A percentile compares a stretch with the other conserved stretches of the same genome.
Conservation (phyloP, 2,329 filamentous ascomycete species). For the Aureobasidium sp. region DNA sequence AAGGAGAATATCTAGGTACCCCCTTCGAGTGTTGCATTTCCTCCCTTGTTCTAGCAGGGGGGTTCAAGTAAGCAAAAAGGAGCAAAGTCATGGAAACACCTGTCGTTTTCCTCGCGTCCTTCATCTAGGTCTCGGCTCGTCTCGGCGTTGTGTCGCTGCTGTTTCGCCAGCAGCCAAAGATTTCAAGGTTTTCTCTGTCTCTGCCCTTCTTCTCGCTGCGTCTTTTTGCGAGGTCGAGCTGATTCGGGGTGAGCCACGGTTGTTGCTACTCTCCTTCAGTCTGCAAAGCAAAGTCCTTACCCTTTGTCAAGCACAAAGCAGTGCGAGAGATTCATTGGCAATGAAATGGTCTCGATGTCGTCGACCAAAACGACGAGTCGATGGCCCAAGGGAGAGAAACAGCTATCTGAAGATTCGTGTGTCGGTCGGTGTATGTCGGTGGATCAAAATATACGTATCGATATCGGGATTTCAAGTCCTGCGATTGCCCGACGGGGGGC, state of each 20-base stretch:
- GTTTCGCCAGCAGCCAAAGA: not conserved
- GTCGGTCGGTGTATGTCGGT: not conserved
- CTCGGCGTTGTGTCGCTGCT: not conserved
- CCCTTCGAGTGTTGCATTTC: not conserved
- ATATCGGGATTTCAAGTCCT: slow-evolving; percentile 22
- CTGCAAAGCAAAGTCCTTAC: not conserved
- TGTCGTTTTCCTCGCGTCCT: too few relatives aligned
- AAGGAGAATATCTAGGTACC: not conserved
- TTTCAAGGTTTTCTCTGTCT: not conserved
- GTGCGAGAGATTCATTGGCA: not conserved
- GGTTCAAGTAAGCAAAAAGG: not conserved
- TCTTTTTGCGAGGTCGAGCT: not conserved
- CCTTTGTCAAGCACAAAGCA: not conserved
- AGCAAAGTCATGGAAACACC: not conserved
- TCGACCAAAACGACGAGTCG: not conserved
- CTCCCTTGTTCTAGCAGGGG: too few relatives aligned
- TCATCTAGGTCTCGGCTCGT: not conserved
- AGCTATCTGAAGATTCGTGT: not conserved
- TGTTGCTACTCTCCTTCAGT: not conserved
- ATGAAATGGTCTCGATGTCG: not conserved
- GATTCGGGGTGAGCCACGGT: not conserved
- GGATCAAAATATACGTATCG: not conserved
- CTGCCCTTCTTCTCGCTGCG: not conserved
- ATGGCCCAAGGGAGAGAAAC: not conserved
- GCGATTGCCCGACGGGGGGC: slow-evolving; percentile 16